These are phyloP conservation scores for Gautieria morchelliformis DNA, from an alignment of 768 basidiomycete species.

Conservation along the genomic window DNA sequence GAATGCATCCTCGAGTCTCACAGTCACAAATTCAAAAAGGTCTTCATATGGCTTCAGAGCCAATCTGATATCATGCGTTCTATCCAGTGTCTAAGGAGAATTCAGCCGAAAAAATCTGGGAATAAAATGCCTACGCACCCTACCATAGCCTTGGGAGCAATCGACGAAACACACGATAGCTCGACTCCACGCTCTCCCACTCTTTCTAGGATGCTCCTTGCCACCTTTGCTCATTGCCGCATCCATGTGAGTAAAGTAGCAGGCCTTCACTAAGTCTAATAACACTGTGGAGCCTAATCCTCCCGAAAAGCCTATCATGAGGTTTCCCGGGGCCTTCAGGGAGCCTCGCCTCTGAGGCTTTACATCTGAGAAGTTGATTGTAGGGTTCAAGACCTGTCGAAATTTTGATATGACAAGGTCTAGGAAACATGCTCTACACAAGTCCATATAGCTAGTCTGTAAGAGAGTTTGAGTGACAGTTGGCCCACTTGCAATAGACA, in stretches of 20 bases:
- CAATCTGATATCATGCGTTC: slow-evolving; percentile 39
- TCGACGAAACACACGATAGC: slow-evolving; percentile 65
- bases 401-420: slow-evolving; percentile 56
- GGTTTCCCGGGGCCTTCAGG: slow-evolving; percentile 57
- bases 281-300: slow-evolving; percentile 68
- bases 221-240: slow-evolving; percentile 36
- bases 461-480: slow-evolving; percentile 3
- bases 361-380: slow-evolving; percentile 45
- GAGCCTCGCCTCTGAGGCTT: slow-evolving; percentile 45
- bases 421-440: slow-evolving; percentile 53
- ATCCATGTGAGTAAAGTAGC: slow-evolving; percentile 37
- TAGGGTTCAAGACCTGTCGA: slow-evolving; percentile 53
- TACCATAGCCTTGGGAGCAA: slow-evolving; percentile 47
- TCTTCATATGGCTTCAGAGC: slow-evolving; percentile 36
- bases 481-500: slow-evolving; percentile 71
- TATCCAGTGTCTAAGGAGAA: slow-evolving; percentile 40
- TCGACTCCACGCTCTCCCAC: slow-evolving; percentile 47
- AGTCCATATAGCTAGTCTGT: not conserved
- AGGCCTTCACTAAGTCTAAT: slow-evolving; percentile 54
- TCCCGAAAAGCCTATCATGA: slow-evolving; percentile 68
- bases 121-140: slow-evolving; percentile 32
- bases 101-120: not conserved
- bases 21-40: slow-evolving; percentile 44
- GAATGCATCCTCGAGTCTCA: slow-evolving; percentile 70
- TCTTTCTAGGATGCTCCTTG: slow-evolving; percentile 53